A percentile compares a stretch with the other conserved stretches of the same genome.
Conservation (phyloP, 495 filamentous ascomycete genomes). For the Annulohypoxylon moriforme region DNA sequence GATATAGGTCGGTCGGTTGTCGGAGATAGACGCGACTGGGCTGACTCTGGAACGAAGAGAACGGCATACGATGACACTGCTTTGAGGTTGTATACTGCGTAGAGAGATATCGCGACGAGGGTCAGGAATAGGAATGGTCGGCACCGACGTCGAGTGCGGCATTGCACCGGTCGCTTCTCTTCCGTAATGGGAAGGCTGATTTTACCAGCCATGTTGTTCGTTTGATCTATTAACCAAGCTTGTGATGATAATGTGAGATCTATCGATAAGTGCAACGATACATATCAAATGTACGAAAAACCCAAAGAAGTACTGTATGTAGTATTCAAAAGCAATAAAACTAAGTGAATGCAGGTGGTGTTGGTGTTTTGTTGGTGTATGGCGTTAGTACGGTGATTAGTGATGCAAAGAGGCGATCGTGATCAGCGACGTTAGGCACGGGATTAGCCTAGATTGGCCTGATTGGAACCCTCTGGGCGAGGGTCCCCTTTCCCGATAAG, state of each 20-base stretch:
- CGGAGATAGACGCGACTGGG: conserved; percentile 6
- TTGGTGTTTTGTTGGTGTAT: background rate
- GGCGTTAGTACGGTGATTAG: background rate
- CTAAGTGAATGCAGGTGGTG: conserved; percentile 5
- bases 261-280: conserved; percentile 7
- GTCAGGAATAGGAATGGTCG: conserved; percentile 41
- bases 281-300: conserved; percentile 18
- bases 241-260: conserved; percentile 4
- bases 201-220: conserved; percentile 42
- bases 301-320: background rate
- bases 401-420: conserved; percentile 22
- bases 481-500: conserved; percentile 35
- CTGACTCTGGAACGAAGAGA: conserved; percentile 22
- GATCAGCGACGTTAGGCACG: conserved; percentile 18
- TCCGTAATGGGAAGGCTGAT: conserved; percentile 47
- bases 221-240: conserved; percentile 6
- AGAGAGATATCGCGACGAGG: conserved; percentile 42
- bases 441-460: conserved; percentile 11
- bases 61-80: conserved; percentile 32
- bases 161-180: conserved; percentile 49
- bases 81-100: conserved; percentile 39
- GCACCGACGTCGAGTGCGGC: conserved; percentile 44
- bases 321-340: conserved; percentile 12
- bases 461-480: background rate
- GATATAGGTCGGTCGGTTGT: conserved; percentile 9